Evolutionary conservation across 2,329 filamentous ascomycete genomes (phyloP).

Genomic region (Penicillium frequentans): DNA sequence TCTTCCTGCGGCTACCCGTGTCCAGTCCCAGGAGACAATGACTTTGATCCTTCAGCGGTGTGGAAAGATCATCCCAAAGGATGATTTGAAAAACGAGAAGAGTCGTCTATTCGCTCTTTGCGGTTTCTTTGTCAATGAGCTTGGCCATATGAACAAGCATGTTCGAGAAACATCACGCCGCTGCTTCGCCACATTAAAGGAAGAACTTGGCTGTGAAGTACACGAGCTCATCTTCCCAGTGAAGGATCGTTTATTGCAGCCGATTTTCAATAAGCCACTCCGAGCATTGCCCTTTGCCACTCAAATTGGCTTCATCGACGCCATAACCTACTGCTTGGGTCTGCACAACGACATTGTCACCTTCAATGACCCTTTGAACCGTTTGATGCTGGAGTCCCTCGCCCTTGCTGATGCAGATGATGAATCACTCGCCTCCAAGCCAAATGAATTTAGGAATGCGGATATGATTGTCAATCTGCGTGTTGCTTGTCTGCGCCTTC

Average conservation of each 20-base stretch:
- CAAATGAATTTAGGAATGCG: conserved; percentile 90
- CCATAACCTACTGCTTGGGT: conserved; percentile 90
- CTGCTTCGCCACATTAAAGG: conserved; percentile 77
- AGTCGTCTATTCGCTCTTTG: conserved; percentile 74
- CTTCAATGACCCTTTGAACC: conserved; percentile 88
- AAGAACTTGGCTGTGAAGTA: conserved; percentile 73
- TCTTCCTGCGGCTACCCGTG: conserved; percentile 82
- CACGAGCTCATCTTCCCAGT: conserved; percentile 87
- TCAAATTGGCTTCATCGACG: conserved; percentile 98
- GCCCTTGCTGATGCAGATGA: conserved; percentile 93
- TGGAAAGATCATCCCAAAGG: conserved; percentile 75
- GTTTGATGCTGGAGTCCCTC: conserved; percentile 88
- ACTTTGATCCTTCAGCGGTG: conserved; percentile 76
- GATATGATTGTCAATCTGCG: conserved; percentile 89
- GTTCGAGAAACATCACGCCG: conserved; percentile 84
- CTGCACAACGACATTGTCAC: conserved; percentile 85
- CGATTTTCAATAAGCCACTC: conserved; percentile 93
- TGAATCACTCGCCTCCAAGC: conserved; percentile 87
- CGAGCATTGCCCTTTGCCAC: conserved; percentile 89
- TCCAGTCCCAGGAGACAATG: conserved; percentile 79
- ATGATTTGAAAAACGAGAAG: conserved; percentile 69
- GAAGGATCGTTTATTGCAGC: conserved; percentile 82
- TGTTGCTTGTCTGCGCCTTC: conserved; percentile 87
- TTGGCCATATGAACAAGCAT: conserved; percentile 94
- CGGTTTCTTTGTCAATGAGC: conserved; percentile 79